A percentile compares a stretch with the other conserved stretches of the same genome.
Evolutionary conservation across 371 early-diverging fungal genomes (phyloP).

Genomic region (Catenaria anguillulae): DNA sequence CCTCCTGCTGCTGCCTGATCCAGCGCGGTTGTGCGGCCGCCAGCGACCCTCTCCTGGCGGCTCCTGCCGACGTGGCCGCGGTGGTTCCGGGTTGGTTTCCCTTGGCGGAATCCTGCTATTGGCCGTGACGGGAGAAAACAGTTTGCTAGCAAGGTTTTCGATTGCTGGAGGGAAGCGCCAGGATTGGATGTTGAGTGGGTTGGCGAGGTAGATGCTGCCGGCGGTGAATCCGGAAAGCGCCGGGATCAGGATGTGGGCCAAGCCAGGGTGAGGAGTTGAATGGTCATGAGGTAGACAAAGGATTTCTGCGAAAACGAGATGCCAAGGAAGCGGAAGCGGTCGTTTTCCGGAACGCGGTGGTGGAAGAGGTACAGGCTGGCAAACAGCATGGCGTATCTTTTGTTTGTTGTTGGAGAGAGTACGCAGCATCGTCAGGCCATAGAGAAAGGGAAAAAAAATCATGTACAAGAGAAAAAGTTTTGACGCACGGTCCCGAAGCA

Average conservation of each 20-base stretch:
- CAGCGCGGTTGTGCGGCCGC: background rate
- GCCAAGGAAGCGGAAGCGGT: constrained; percentile 46
- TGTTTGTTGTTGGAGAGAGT: too few species aligned
- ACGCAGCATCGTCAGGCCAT: too few species aligned
- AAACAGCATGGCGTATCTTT: constrained; percentile 47
- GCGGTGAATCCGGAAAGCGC: constrained; percentile 40
- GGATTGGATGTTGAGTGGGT: constrained; percentile 37
- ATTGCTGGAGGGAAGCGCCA: constrained; percentile 42
- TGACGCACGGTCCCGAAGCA: constrained; percentile 9
- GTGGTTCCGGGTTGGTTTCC: constrained; percentile 14
- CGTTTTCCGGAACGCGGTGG: constrained; percentile 37
- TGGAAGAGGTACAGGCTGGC: constrained; percentile 45
- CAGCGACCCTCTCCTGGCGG: too few species aligned
- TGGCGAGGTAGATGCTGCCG: constrained; percentile 42
- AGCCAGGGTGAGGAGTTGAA: constrained; percentile 34
- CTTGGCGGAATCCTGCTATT: constrained; percentile 31
- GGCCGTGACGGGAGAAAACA: constrained; percentile 23
- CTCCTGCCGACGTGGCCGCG: background rate
- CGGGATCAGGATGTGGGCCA: constrained; percentile 38
- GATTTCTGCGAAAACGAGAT: constrained; percentile 43
- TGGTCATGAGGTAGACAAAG: constrained; percentile 36
- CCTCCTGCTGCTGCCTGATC: background rate
- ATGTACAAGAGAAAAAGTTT: constrained; percentile 43
- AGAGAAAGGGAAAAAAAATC: too few species aligned
- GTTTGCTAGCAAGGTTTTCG: constrained; percentile 17